A percentile compares a stretch with the other conserved stretches of the same genome.
Evolutionary conservation across 306 rosid species (phyloP).

Genomic region (peach (Prunus persica)): Prunus_persica_NCBIv2 NC_034014.1:5330501-5331000

Average conservation of each 20-base stretch:
- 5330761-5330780: not conserved
- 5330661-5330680: not conserved
- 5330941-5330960: not conserved
- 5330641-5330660: constrained; percentile 9
- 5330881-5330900: too few relatives aligned
- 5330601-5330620: not conserved
- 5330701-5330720: constrained; percentile 8
- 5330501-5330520: constrained; percentile 11
- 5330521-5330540: constrained; percentile 28
- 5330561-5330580: constrained; percentile 6
- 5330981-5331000: too few relatives aligned
- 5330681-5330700: constrained; percentile 3
- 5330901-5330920: too few relatives aligned
- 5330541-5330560: constrained; percentile 3
- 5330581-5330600: constrained; percentile 13
- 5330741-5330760: constrained; percentile 9
- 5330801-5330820: too few relatives aligned
- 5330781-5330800: too few relatives aligned
- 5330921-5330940: not conserved
- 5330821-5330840: not conserved
- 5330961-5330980: not conserved
- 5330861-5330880: not conserved
- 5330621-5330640: constrained; percentile 1
- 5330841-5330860: not conserved
- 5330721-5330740: constrained; percentile 24